Base-by-base conservation (phyloP, 805 yeast genomes). In the Zygosaccharomyces pseudorouxii region DNA sequence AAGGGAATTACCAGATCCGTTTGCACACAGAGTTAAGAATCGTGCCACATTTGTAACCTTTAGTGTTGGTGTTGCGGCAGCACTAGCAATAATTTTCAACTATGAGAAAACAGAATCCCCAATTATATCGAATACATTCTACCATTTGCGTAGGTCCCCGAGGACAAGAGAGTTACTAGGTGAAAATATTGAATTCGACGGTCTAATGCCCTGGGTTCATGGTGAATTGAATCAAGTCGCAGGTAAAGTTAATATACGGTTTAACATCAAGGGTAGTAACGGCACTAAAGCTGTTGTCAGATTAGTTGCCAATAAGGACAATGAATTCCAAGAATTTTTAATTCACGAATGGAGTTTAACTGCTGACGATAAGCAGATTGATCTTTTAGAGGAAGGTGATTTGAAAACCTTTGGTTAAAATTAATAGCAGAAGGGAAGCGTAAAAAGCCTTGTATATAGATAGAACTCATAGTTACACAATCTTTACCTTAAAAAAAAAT, bases 81-180 rank as follows among this genome's bases (percentile, higher is more conserved):
- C 84, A 1, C 68, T 84, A 42, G 71, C 77, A 27, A 76, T 86
- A 27, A 86, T 92, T 59, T 84, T 92, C 77, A 90, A 93, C 72
- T 90, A 92, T 69, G 99, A 93, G 65, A 90, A 89, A 64, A 82
- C 89, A 14, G 81, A 86, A 39, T 87, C 96, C 10, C 97, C 98
- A 1, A 78, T 92, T 50, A 85, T 92, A 58, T 79, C 85, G 36
- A 90, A 96, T 5, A 85, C 96, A 3, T 71, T 93, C 65, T 89
- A 88, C 67, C 85, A 88, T 54, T 70, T 92, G 57, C 79, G 99
- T 63, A 76, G 97, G 62, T 84, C 92, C 1, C 73, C 76, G 8
- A 53, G 69, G 38, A 89, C 89, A 8, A 74, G 80, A 47, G 79
- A 77, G 19, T 61, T 70, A 2, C 70, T 92, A 41, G 98, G 98